Evolutionary conservation across 768 basidiomycete species (phyloP).

Genomic region (Calvatia gigantea): DNA sequence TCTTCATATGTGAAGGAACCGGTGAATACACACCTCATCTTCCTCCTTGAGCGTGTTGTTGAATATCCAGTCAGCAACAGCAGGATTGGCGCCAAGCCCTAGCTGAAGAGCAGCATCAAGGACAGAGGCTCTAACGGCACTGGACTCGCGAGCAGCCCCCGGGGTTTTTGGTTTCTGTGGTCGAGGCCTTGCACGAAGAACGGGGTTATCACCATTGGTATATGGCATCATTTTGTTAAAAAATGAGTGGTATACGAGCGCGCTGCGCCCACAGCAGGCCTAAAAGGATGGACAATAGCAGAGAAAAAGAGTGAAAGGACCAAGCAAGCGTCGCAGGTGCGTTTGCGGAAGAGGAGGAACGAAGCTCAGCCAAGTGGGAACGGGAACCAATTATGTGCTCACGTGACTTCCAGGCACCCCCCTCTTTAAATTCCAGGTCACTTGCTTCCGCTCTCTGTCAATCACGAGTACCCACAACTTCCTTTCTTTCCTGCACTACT

Average conservation of each 20-base stretch:
- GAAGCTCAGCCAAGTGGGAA: constrained; percentile 4
- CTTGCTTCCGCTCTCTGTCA: neutral
- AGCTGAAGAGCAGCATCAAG: constrained; percentile 70
- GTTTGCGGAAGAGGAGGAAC: neutral
- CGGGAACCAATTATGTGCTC: neutral
- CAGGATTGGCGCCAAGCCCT: constrained; percentile 54
- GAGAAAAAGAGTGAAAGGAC: neutral
- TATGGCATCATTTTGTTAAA: neutral
- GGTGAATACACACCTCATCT: constrained; percentile 30
- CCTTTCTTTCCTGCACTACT: neutral
- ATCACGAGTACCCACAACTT: neutral
- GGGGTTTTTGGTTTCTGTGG: constrained; percentile 1
- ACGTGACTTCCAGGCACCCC: constrained; percentile 7
- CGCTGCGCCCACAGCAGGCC: neutral
- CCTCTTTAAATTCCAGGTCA: neutral
- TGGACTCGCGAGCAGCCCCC: constrained; percentile 43
- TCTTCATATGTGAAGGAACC: neutral
- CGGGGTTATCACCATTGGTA: neutral
- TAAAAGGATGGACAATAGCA: neutral
- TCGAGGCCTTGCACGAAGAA: neutral
- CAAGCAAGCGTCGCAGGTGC: neutral
- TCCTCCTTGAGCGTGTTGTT: constrained; percentile 56
- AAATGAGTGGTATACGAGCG: neutral
- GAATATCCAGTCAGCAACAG: constrained; percentile 73
- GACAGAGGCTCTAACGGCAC: constrained; percentile 65